Conservation (phyloP, 2,329 filamentous ascomycete genomes). For the Talaromyces sp. region DNA sequence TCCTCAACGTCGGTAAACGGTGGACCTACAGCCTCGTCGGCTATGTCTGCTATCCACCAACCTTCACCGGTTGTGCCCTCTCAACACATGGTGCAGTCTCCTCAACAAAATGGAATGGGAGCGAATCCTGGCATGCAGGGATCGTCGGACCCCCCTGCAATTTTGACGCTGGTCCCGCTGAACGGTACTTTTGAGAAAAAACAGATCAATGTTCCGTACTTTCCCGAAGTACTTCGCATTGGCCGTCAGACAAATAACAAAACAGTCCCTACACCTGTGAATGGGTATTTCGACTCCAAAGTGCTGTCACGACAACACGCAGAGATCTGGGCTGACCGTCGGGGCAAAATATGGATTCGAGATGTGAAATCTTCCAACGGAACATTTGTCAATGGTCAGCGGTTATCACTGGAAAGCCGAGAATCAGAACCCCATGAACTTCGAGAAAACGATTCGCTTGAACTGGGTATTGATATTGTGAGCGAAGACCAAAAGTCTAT, state of each 20-base stretch:
- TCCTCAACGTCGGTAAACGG: conserved; percentile 42
- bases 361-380: conserved; percentile 99
- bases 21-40: conserved; percentile 53
- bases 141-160: conserved; percentile 59
- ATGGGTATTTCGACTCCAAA: conserved; percentile 97
- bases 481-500: conserved; percentile 98
- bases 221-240: conserved; percentile 88
- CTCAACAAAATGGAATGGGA: conserved; percentile 54
- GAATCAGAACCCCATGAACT: conserved; percentile 95
- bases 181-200: conserved; percentile 98
- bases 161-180: conserved; percentile 80
- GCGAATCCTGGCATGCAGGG: conserved; percentile 33
- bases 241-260: conserved; percentile 96
- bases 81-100: conserved; percentile 62
- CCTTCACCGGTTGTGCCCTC: conserved; percentile 59
- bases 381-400: conserved; percentile 90
- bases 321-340: conserved; percentile 83
- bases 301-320: conserved; percentile 94
- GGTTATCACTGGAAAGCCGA: conserved; percentile 86
- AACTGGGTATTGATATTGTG: conserved; percentile 96
- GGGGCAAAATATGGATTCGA: conserved; percentile 87
- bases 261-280: conserved; percentile 81
- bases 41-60: conserved; percentile 59
- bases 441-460: conserved; percentile 82
- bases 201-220: conserved; percentile 87